These are phyloP conservation scores for Fusarium anguioides DNA, from an alignment of 2,329 filamentous ascomycete species.

Conservation along the genomic window DNA sequence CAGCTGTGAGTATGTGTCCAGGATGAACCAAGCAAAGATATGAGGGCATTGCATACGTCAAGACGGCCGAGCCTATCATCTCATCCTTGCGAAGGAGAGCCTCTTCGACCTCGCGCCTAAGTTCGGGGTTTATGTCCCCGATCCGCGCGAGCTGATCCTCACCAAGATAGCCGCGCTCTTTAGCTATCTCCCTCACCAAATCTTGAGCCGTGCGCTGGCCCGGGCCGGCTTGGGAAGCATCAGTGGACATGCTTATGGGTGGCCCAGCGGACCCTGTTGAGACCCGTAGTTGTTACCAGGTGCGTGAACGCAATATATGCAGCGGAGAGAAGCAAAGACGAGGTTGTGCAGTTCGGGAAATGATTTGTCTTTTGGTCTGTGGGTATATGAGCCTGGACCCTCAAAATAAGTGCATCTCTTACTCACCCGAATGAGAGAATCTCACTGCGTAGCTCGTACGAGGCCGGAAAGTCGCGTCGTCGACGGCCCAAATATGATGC, in stretches of 20 bases:
- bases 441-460: conserved; percentile 11
- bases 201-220: conserved; percentile 16
- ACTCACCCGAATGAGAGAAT: not conserved
- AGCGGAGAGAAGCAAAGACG: conserved; percentile 1
- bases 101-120: conserved; percentile 35
- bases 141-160: conserved; percentile 35
- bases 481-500: conserved; percentile 11
- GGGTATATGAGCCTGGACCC: not conserved
- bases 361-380: not conserved
- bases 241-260: not conserved
- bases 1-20: not conserved
- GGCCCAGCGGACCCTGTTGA: conserved; percentile 10
- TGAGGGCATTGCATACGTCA: conserved; percentile 28
- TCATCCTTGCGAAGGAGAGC: conserved; percentile 40
- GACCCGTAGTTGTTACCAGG: not conserved
- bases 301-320: not conserved
- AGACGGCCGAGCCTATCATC: conserved; percentile 40
- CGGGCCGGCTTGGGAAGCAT: not conserved
- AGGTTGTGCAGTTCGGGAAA: not conserved
- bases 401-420: not conserved
- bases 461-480: conserved; percentile 12
- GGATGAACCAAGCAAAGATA: not conserved
- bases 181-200: conserved; percentile 38
- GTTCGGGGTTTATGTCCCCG: conserved; percentile 28
- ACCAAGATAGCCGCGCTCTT: conserved; percentile 37